These are phyloP conservation scores for Colletotrichum magnum DNA, from an alignment of 2,329 filamentous ascomycete species.

Conservation along the genomic window DNA sequence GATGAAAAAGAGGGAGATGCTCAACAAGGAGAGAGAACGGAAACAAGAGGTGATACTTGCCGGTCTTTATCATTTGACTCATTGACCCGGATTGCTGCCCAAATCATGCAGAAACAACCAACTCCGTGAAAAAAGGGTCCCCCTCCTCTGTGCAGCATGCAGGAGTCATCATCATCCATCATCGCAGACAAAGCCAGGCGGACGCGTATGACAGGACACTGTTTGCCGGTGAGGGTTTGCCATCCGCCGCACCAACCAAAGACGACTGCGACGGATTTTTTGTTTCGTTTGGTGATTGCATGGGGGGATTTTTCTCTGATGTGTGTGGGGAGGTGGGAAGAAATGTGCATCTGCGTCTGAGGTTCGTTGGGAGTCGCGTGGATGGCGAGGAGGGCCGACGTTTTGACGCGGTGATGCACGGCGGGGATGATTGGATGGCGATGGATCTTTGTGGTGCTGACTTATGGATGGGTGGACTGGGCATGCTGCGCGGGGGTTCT, in stretches of 20 bases:
- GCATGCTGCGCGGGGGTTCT: no score
- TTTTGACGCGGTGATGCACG: neutral
- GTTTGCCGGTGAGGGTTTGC: neutral
- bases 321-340: no score
- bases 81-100: neutral
- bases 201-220: slow-evolving; percentile 2
- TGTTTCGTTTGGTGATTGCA: slow-evolving; percentile 28
- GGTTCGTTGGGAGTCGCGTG: neutral
- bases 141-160: neutral
- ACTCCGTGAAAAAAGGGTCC: neutral
- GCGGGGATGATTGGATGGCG: slow-evolving; percentile 20
- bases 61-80: slow-evolving; percentile 9
- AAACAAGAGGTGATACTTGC: neutral
- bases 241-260: neutral
- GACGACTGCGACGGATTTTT: neutral
- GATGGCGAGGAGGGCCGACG: neutral
- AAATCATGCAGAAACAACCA: neutral
- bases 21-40: neutral
- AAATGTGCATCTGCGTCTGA: neutral
- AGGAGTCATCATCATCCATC: slow-evolving; percentile 14
- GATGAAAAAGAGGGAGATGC: neutral
- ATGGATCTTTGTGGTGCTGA: no score
- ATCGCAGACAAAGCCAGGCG: neutral
- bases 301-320: neutral
- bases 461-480: no score